phyloP scores from a whole-genome alignment of 345 rosid species.

The Gossypium ekmanianum region DNA sequence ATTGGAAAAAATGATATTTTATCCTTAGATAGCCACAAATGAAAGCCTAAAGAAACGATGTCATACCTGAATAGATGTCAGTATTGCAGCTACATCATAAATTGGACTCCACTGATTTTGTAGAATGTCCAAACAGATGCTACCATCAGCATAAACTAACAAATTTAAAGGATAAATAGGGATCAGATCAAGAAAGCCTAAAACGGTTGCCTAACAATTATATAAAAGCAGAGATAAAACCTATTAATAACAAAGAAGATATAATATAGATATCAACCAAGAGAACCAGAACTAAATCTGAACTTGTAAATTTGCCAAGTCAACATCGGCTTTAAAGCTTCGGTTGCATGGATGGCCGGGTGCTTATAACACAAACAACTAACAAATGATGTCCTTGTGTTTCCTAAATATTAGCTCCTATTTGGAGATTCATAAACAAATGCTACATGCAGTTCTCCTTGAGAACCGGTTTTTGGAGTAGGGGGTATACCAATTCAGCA shows the following conservation, averaged over 20 bases:
- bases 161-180: not conserved
- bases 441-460: not conserved
- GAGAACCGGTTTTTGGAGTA: not conserved
- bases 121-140: conserved; percentile 80
- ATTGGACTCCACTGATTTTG: conserved; percentile 91
- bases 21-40: not conserved
- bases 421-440: conserved; percentile 1
- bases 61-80: conserved; percentile 74
- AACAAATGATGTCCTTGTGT: not conserved
- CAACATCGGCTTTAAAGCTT: not conserved
- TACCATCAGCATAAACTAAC: conserved; percentile 81
- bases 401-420: conserved; percentile 1
- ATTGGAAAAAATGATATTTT: not conserved
- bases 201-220: not conserved
- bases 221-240: not conserved
- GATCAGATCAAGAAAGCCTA: not conserved
- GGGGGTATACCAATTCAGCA: not conserved
- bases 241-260: not conserved
- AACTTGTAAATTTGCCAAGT: not conserved
- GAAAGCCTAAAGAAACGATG: not conserved
- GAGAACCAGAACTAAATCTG: not conserved
- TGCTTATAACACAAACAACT: not conserved
- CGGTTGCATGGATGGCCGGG: not conserved
- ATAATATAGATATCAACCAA: not conserved
- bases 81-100: conserved; percentile 80